Evolutionary conservation across 177 flowering plant species (phyloP).

Genomic region (Vitis hybrid): DNA sequence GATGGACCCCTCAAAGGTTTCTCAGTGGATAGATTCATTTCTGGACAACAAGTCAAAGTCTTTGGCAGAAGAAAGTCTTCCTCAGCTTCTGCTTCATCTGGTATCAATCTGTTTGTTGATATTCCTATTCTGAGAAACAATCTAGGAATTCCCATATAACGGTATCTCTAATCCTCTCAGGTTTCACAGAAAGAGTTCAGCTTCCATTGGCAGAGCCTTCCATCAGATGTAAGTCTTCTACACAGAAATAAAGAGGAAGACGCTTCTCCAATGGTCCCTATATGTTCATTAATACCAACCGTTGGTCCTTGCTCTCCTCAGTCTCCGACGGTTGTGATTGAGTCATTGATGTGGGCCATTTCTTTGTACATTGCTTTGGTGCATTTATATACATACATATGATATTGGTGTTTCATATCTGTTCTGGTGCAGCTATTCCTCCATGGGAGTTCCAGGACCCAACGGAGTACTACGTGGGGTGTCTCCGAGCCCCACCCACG

Average conservation of each 20-base stretch:
- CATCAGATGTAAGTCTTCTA: conserved; percentile 39
- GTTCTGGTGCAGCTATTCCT: conserved; percentile 37
- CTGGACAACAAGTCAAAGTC: conserved; percentile 73
- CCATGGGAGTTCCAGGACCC: conserved; percentile 67
- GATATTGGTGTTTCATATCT: neutral
- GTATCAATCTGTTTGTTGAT: conserved; percentile 15
- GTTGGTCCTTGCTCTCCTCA: no score
- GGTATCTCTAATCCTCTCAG: conserved; percentile 15
- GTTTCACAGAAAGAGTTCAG: conserved; percentile 42
- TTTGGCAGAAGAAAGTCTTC: conserved; percentile 64
- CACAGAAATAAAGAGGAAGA: no score
- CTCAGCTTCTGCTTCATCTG: conserved; percentile 17
- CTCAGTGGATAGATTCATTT: conserved; percentile 59
- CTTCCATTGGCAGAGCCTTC: conserved; percentile 40
- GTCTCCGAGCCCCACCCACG: conserved; percentile 47
- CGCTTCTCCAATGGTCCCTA: neutral
- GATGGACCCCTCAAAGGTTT: conserved; percentile 68
- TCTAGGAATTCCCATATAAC: conserved; percentile 10
- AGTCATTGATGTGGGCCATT: neutral
- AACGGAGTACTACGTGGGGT: conserved; percentile 57
- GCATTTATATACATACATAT: neutral
- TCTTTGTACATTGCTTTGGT: neutral
- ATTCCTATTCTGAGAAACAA: neutral
- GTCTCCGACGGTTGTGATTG: neutral
- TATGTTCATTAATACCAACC: neutral